phyloP scores from a whole-genome alignment of 2,329 filamentous ascomycete genomes.

The Diaporthe citri region DNA sequence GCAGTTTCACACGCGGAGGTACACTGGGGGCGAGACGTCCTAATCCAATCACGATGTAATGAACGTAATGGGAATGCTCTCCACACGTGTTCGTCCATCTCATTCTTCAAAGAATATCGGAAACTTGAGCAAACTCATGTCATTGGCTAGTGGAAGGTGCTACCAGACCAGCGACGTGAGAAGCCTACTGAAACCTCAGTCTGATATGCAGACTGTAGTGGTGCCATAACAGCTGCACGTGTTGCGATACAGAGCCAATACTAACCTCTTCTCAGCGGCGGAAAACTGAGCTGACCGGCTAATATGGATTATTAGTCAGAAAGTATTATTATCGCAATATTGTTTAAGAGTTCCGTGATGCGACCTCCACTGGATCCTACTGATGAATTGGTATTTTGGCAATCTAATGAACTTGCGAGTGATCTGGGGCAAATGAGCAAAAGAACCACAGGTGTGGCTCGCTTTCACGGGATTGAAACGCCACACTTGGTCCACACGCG shows the following conservation, averaged over 20 bases:
- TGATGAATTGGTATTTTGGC: neutral
- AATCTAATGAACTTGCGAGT: too few relatives aligned
- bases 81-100: neutral
- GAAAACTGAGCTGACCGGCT: neutral
- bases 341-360: neutral
- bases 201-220: neutral
- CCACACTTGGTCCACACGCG: neutral
- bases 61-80: too few relatives aligned
- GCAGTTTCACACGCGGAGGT: neutral
- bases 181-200: conserved; percentile 12
- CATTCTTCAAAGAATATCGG: neutral
- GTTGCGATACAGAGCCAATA: neutral
- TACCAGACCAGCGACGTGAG: neutral
- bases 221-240: neutral
- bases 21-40: neutral
- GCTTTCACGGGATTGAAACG: neutral
- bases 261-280: neutral
- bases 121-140: neutral
- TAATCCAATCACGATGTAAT: too few relatives aligned
- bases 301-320: neutral
- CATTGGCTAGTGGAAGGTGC: neutral
- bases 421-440: neutral
- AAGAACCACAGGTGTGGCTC: neutral
- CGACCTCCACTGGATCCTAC: neutral
- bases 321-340: neutral